These are phyloP conservation scores for Castanea crenata DNA, from an alignment of 306 rosid genomes.

Conservation along the genomic window DNA sequence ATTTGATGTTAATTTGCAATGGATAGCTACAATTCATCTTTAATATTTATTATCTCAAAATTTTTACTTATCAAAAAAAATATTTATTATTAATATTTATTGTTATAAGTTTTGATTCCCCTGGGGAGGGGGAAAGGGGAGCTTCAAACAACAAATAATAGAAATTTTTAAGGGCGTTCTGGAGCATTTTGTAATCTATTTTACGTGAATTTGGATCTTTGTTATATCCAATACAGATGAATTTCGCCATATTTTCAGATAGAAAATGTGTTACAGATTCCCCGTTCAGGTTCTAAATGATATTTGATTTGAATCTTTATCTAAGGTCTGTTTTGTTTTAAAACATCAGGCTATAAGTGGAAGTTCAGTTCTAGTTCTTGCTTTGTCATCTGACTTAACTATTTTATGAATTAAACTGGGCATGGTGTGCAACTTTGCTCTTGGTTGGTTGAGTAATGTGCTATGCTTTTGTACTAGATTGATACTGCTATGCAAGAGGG, in stretches of 20 bases:
- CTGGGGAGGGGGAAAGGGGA: no score
- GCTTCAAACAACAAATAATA: no score
- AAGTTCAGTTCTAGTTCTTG: neutral
- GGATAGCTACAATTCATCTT: no score
- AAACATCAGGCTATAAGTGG: neutral
- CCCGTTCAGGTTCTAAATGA: neutral
- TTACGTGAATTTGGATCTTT: neutral
- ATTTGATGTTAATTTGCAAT: no score
- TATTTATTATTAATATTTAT: no score
- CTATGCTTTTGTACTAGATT: slow-evolving; percentile 32
- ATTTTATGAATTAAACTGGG: neutral
- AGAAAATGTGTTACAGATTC: neutral
- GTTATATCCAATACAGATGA: neutral
- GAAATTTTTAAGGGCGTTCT: neutral
- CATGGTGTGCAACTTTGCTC: neutral
- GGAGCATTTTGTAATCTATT: neutral
- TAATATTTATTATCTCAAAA: no score
- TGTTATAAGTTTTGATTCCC: no score
- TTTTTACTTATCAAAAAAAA: no score
- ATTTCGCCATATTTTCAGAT: neutral
- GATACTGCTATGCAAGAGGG: slow-evolving; percentile 56
- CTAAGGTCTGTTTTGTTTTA: neutral
- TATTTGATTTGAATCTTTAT: neutral
- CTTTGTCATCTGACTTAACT: neutral
- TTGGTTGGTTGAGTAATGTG: neutral